Evolutionary conservation across 1,284 basidiomycete genomes (phyloP).

Genomic region (Naganishia liquefaciens): DNA sequence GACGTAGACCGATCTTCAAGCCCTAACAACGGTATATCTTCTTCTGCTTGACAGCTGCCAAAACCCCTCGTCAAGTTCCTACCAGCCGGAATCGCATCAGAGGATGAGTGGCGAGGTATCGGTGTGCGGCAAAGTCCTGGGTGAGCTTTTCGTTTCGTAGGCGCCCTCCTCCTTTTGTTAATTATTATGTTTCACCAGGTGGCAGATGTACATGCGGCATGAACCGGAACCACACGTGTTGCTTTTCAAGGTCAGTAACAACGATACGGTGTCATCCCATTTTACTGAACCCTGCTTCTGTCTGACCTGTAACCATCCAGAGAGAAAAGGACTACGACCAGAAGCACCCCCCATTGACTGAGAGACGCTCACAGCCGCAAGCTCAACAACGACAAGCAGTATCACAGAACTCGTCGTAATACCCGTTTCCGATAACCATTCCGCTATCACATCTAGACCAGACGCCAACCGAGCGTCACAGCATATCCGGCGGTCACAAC

Average conservation of each 20-base stretch:
- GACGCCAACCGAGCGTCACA: not conserved
- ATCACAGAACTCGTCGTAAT: not conserved
- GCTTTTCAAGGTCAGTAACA: slow-evolving; percentile 33
- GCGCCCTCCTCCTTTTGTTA: not conserved
- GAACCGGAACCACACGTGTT: slow-evolving; percentile 40
- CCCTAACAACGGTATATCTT: not conserved
- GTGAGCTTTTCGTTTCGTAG: slow-evolving; percentile 37
- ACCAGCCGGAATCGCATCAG: slow-evolving; percentile 50
- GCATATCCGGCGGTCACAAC: not conserved
- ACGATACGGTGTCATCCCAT: too few species aligned
- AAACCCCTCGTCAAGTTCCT: slow-evolving; percentile 52
- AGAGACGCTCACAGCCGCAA: slow-evolving; percentile 28
- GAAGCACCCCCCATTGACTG: slow-evolving; percentile 34
- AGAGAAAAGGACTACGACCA: slow-evolving; percentile 36
- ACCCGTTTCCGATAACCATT: not conserved
- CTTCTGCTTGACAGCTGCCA: slow-evolving; percentile 42
- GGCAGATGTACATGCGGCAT: slow-evolving; percentile 56
- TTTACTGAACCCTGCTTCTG: too few species aligned
- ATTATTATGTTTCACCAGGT: slow-evolving; percentile 37
- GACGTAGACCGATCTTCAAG: not conserved
- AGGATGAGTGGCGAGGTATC: slow-evolving; percentile 53
- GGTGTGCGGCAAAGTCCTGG: slow-evolving; percentile 54
- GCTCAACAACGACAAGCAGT: slow-evolving; percentile 5
- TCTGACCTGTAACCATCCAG: not conserved
- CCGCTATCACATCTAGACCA: not conserved